These are phyloP conservation scores for Yarrowia keelungensis DNA, from an alignment of 805 yeast genomes.

Conservation along the genomic window DNA sequence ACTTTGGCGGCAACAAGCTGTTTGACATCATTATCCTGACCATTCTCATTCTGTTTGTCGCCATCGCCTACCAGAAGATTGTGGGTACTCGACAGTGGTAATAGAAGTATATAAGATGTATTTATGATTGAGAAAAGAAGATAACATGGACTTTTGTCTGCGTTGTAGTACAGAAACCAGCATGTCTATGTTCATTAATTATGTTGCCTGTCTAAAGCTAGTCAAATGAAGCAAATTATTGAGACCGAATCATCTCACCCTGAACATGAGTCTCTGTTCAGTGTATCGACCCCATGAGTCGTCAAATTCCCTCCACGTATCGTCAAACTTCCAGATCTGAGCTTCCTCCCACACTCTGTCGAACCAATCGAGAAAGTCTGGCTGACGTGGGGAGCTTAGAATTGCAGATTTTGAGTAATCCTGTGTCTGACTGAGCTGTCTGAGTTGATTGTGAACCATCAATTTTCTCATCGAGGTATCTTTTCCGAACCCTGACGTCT, in stretches of 20 bases:
- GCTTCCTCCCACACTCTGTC: neutral
- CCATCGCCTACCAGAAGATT: conserved; percentile 46
- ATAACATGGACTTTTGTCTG: no score
- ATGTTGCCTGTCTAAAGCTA: neutral
- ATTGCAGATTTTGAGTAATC: neutral
- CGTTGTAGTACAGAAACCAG: no score
- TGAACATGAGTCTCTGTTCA: neutral
- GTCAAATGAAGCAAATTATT: conserved; percentile 1
- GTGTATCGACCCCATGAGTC: conserved; percentile 4
- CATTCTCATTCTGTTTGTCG: conserved; percentile 43
- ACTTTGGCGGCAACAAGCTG: conserved; percentile 42
- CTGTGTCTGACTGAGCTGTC: neutral
- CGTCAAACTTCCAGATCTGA: neutral
- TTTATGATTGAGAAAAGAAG: neutral
- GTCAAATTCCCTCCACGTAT: neutral
- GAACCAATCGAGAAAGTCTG: neutral
- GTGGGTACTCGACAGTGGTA: conserved; percentile 49
- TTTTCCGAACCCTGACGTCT: no score
- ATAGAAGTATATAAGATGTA: neutral
- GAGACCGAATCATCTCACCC: neutral
- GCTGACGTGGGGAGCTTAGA: no score
- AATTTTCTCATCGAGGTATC: no score
- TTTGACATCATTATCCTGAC: conserved; percentile 45
- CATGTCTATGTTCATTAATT: no score
- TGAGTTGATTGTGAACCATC: no score